Evolutionary conservation across 2,329 filamentous ascomycete genomes (phyloP).

Genomic region (Aspergillus sp.): DNA sequence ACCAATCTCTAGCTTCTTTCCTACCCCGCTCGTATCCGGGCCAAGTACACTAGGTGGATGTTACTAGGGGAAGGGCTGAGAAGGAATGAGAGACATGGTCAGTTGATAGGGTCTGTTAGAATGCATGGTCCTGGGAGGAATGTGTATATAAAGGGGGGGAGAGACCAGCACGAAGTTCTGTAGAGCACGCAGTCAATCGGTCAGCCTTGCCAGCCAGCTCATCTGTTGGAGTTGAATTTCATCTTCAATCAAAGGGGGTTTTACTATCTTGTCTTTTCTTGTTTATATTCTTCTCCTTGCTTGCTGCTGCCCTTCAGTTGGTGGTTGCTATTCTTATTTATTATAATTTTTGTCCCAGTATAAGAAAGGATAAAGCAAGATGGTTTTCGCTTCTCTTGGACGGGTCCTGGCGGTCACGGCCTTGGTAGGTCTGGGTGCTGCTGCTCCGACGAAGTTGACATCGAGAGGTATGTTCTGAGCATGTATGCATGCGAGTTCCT

Average conservation of each 20-base stretch:
- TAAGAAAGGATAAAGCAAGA: background rate
- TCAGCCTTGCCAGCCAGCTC: background rate
- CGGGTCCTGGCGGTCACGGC: constrained; percentile 2
- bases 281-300: too few relatives aligned
- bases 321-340: background rate
- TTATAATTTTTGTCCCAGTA: background rate
- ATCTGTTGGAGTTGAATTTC: too few relatives aligned
- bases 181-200: background rate
- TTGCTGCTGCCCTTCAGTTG: background rate
- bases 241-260: too few relatives aligned
- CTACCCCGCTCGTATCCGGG: background rate
- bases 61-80: background rate
- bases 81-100: background rate
- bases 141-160: background rate
- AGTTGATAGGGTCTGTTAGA: background rate
- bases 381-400: background rate
- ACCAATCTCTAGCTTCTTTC: background rate
- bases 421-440: background rate
- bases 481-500: too few relatives aligned
- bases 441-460: constrained; percentile 8
- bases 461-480: constrained; percentile 22
- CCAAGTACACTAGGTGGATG: background rate
- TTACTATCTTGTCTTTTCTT: too few relatives aligned
- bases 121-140: background rate
- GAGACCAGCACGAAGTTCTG: background rate